Evolutionary conservation across 345 rosid genomes (phyloP).

Genomic region (Arabis alpina): DNA sequence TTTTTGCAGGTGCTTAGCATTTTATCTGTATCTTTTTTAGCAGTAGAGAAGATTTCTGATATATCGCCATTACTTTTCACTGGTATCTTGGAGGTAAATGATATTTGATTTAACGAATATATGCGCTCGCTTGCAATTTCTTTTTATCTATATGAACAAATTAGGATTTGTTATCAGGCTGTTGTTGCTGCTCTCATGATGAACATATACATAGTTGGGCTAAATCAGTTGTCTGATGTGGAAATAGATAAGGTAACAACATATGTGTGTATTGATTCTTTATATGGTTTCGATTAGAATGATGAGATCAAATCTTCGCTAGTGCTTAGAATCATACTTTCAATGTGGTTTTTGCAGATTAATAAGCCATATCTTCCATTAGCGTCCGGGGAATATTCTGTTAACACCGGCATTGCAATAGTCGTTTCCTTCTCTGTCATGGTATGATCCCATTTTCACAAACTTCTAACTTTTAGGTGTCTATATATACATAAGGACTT

Average conservation of each 20-base stretch:
- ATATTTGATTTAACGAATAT: background rate
- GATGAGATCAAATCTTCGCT: background rate
- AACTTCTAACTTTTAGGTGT: background rate
- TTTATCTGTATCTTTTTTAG: conserved; percentile 88
- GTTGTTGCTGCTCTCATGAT: conserved; percentile 89
- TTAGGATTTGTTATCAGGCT: conserved; percentile 60
- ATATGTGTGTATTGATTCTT: background rate
- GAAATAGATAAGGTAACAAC: conserved; percentile 87
- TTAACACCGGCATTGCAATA: conserved; percentile 62
- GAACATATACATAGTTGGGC: conserved; percentile 92
- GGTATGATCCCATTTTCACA: conserved; percentile 51
- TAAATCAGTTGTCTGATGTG: conserved; percentile 86
- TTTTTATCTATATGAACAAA: background rate
- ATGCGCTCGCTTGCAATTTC: background rate
- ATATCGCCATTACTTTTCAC: conserved; percentile 69
- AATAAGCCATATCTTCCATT: conserved; percentile 97
- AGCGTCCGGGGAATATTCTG: conserved; percentile 92
- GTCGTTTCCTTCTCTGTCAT: conserved; percentile 68
- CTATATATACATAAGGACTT: background rate
- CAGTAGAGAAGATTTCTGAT: conserved; percentile 79
- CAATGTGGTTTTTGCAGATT: conserved; percentile 53
- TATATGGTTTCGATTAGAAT: background rate
- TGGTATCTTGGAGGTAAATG: conserved; percentile 77
- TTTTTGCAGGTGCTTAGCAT: conserved; percentile 77
- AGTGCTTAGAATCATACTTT: conserved; percentile 9